Evolutionary conservation across 2,329 filamentous ascomycete species (phyloP).

Genomic region (Colletotrichum chrysophilum): DNA sequence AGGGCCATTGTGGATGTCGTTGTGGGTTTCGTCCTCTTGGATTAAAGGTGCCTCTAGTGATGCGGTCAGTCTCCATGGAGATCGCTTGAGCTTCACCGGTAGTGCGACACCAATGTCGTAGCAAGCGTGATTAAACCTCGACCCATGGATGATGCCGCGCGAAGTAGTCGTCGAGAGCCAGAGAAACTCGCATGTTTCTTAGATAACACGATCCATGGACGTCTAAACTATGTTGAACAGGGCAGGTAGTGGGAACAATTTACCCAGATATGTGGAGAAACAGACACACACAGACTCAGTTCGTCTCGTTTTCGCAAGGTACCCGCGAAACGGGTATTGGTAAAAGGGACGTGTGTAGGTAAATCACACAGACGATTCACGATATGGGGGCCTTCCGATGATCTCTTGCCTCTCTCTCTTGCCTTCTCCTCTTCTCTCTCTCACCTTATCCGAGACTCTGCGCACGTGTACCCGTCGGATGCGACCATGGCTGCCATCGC

Average conservation of each 20-base stretch:
- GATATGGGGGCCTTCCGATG: not conserved
- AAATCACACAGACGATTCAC: not conserved
- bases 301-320: not conserved
- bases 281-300: not conserved
- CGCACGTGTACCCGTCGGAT: not conserved
- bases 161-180: not conserved
- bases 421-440: not conserved
- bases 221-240: not conserved
- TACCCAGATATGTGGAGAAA: not conserved
- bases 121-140: not conserved
- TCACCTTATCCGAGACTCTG: not conserved
- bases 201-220: not conserved
- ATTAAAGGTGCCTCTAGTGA: not conserved
- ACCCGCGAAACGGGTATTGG: not conserved
- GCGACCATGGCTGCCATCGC: not conserved
- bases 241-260: not conserved
- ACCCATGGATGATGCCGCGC: not conserved
- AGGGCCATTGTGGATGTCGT: not conserved
- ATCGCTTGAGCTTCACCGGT: not conserved
- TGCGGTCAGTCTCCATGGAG: not conserved
- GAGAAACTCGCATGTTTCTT: not conserved
- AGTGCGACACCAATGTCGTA: not conserved
- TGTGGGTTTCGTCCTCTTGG: not conserved
- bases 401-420: not conserved
- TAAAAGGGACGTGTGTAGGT: not conserved